Percentiles rank a stretch among this genome's conserved stretches.
These are phyloP conservation scores for Darksidea phi DNA, from an alignment of 495 filamentous ascomycete species.

Conservation along the genomic window DNA sequence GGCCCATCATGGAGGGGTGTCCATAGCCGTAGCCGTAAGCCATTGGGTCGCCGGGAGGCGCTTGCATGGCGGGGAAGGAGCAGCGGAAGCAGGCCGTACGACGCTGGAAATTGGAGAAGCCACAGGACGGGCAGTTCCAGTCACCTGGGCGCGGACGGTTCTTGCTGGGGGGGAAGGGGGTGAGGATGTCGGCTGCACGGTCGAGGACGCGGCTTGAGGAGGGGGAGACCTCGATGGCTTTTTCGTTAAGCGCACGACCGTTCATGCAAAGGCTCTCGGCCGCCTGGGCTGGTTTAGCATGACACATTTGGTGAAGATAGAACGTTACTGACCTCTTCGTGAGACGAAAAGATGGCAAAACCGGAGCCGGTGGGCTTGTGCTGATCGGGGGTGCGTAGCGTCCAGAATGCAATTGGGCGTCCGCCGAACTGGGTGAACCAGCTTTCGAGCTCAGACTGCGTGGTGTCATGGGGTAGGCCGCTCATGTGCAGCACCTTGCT, in stretches of 20 bases:
- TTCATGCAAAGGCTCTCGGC: conserved; percentile 99
- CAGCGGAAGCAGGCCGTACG: conserved; percentile 98
- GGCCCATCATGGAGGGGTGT: conserved; percentile 40
- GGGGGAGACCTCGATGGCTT: conserved; percentile 96
- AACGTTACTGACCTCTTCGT: conserved; percentile 82
- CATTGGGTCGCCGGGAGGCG: conserved; percentile 68
- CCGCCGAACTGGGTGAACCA: conserved; percentile 99
- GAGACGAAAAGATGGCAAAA: conserved; percentile 96
- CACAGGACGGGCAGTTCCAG: conserved; percentile 96
- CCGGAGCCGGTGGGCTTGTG: conserved; percentile 97
- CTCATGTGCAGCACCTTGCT: conserved; percentile 98
- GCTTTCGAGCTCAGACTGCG: conserved; percentile 94
- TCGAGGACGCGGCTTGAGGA: conserved; percentile 94
- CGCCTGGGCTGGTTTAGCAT: conserved; percentile 40
- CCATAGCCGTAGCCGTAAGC: conserved; percentile 77
- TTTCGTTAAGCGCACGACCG: conserved; percentile 93
- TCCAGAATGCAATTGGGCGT: conserved; percentile 99
- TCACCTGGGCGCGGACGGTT: conserved; percentile 95
- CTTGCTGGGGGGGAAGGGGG: conserved; percentile 96
- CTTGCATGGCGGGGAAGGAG: conserved; percentile 89
- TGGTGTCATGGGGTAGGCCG: conserved; percentile 94
- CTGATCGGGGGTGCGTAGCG: conserved; percentile 92
- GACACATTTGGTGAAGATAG: background rate
- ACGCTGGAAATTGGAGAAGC: conserved; percentile 93
- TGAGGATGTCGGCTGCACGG: conserved; percentile 89